Evolutionary conservation across 257 asterid genomes (phyloP).

Genomic region (Leptodermis oblonga): DNA sequence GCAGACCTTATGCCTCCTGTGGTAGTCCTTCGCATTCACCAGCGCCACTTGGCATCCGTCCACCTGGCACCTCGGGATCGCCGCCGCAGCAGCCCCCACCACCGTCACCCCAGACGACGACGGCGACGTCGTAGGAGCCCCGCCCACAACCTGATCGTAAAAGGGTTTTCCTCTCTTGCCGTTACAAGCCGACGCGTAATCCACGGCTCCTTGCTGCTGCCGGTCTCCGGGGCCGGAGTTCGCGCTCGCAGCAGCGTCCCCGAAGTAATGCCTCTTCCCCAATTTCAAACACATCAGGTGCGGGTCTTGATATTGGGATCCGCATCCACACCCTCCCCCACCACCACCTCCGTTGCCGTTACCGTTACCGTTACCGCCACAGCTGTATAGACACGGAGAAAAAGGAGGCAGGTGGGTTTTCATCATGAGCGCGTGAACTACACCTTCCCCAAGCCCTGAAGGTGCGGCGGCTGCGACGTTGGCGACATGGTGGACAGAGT

Average conservation of each 20-base stretch:
- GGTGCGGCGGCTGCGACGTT: conserved; percentile 5
- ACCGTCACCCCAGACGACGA: conserved; percentile 5
- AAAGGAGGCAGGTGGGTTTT: not conserved
- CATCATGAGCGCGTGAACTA: conserved; percentile 17
- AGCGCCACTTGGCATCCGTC: conserved; percentile 53
- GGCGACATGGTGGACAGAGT: conserved; percentile 6
- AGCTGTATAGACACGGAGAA: not conserved
- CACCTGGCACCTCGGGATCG: conserved; percentile 57
- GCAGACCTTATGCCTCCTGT: conserved; percentile 69
- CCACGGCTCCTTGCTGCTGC: too few species aligned
- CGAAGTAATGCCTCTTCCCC: conserved; percentile 54
- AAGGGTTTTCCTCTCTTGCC: conserved; percentile 34
- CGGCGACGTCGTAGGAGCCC: conserved; percentile 2
- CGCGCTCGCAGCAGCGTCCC: conserved; percentile 29
- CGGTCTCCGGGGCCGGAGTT: not conserved
- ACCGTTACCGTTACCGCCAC: not conserved
- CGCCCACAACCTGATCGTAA: conserved; percentile 3
- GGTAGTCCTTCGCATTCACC: conserved; percentile 50
- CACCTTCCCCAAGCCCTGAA: conserved; percentile 9
- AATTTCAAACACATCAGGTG: conserved; percentile 51
- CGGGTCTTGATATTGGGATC: conserved; percentile 32
- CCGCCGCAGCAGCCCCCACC: conserved; percentile 6
- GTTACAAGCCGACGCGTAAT: not conserved
- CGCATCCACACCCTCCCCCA: not conserved
- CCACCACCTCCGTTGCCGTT: not conserved